A percentile compares a stretch with the other conserved stretches of the same genome.
These are phyloP conservation scores for Noccaea caerulescens DNA, from an alignment of 345 rosid species.

Conservation along the genomic window DNA sequence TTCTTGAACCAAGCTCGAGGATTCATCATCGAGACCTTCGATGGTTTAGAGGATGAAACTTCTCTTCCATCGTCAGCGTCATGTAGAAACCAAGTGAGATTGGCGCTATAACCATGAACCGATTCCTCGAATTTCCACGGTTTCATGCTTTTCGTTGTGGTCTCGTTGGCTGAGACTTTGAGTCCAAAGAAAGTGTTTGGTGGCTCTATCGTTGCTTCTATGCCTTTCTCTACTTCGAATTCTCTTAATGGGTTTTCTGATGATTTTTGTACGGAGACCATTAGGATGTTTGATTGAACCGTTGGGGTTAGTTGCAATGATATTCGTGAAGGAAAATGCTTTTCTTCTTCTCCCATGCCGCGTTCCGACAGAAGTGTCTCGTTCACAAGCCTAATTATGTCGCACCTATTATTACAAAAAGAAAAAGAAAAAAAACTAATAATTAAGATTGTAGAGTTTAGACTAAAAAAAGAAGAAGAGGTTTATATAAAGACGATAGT, in stretches of 20 bases:
- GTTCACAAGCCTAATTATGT: constrained; percentile 58
- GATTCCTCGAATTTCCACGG: constrained; percentile 92
- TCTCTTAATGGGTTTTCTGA: constrained; percentile 65
- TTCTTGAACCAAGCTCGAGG: constrained; percentile 85
- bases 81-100: constrained; percentile 85
- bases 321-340: constrained; percentile 83
- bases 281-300: constrained; percentile 64
- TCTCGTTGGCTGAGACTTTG: constrained; percentile 62
- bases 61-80: constrained; percentile 78
- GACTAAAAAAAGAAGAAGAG: no score
- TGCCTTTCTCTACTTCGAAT: constrained; percentile 52
- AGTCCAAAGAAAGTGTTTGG: constrained; percentile 70
- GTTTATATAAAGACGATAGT: constrained; percentile 1
- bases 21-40: constrained; percentile 60
- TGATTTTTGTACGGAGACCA: constrained; percentile 76
- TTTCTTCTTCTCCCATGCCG: constrained; percentile 72
- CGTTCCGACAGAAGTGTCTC: constrained; percentile 62
- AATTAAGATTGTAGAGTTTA: no score
- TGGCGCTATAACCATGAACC: constrained; percentile 63
- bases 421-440: neutral
- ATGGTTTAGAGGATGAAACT: constrained; percentile 78
- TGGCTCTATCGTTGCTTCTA: constrained; percentile 71
- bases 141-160: constrained; percentile 60
- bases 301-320: constrained; percentile 73
- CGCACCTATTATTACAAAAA: constrained; percentile 51